phyloP scores from a whole-genome alignment of 176 grass and related monocot species.

The Zea mays region Zm-B73-REFERENCE-NAM-5.0 NC_050102.1:98029501-98030000 shows the following conservation, averaged over 20 bases:
- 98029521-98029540: neutral
- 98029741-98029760: neutral
- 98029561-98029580: constrained; percentile 28
- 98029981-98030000: neutral
- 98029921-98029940: neutral
- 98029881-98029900: neutral
- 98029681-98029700: neutral
- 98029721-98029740: neutral
- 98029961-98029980: neutral
- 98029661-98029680: neutral
- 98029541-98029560: constrained; percentile 29
- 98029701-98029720: neutral
- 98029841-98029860: neutral
- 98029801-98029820: constrained; percentile 6
- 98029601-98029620: constrained; percentile 32
- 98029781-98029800: neutral
- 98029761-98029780: neutral
- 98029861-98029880: neutral
- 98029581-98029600: constrained; percentile 50
- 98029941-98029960: constrained; percentile 19
- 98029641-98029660: neutral
- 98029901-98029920: neutral
- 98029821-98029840: neutral
- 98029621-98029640: constrained; percentile 14
- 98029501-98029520: constrained; percentile 26